phyloP scores from a whole-genome alignment of 164 flowering plant genomes.

The Stephania japonica region DNA sequence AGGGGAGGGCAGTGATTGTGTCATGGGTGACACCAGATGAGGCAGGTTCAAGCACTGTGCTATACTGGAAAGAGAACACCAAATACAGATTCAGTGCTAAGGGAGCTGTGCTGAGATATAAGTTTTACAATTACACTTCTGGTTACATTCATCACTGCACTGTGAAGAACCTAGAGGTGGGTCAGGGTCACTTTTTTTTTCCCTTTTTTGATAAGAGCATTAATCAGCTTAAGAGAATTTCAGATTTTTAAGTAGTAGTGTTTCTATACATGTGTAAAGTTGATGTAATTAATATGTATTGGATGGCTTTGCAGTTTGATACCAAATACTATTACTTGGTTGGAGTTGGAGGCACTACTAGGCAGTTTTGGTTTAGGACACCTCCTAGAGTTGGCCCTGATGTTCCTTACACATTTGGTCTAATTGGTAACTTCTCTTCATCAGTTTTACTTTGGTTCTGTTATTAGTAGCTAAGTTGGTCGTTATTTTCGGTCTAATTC shows the following conservation, averaged over 20 bases:
- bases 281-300: background rate
- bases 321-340: conserved; percentile 44
- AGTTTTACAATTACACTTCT: conserved; percentile 58
- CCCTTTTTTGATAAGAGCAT: background rate
- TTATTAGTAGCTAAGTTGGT: background rate
- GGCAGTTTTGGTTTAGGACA: conserved; percentile 46
- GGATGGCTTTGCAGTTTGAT: conserved; percentile 30
- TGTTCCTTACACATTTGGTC: conserved; percentile 52
- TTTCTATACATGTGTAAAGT: background rate
- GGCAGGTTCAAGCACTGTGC: conserved; percentile 44
- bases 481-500: too few species aligned
- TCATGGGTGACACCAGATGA: conserved; percentile 71
- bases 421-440: conserved; percentile 32
- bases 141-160: conserved; percentile 76
- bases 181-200: conserved; percentile 16
- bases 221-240: too few species aligned
- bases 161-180: conserved; percentile 50
- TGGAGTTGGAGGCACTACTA: conserved; percentile 26
- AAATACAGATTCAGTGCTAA: conserved; percentile 23
- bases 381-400: conserved; percentile 52
- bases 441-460: background rate
- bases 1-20: conserved; percentile 59
- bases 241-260: background rate
- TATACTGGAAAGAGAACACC: conserved; percentile 42
- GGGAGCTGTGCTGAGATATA: conserved; percentile 38